Conservation (phyloP, 306 rosid genomes). For the Glycine latifolia region DNA sequence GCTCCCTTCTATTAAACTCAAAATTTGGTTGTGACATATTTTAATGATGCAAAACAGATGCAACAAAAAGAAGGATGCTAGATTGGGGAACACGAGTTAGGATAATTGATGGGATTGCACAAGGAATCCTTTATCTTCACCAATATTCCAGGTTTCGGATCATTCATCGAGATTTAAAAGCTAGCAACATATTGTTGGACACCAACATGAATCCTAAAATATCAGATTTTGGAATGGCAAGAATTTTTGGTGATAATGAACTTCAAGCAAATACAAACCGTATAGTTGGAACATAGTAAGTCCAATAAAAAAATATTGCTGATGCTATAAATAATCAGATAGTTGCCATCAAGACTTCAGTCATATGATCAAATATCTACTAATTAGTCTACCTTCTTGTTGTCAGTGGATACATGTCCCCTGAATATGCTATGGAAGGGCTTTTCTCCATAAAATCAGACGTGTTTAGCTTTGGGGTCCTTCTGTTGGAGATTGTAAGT, state of each 20-base stretch:
- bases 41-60: slow-evolving; percentile 27
- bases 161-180: slow-evolving; percentile 50
- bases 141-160: slow-evolving; percentile 44
- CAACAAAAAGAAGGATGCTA: slow-evolving; percentile 2
- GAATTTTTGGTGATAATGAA: slow-evolving; percentile 43
- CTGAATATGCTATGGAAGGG: slow-evolving; percentile 51
- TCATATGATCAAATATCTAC: neutral
- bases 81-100: slow-evolving; percentile 45
- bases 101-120: slow-evolving; percentile 48
- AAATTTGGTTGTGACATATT: neutral
- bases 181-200: slow-evolving; percentile 49
- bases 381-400: neutral
- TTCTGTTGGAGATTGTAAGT: slow-evolving; percentile 48
- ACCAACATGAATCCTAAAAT: slow-evolving; percentile 52
- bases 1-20: no score
- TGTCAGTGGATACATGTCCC: slow-evolving; percentile 46
- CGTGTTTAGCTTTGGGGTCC: slow-evolving; percentile 51
- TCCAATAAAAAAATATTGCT: neutral
- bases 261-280: slow-evolving; percentile 49
- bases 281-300: slow-evolving; percentile 57
- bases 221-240: slow-evolving; percentile 55
- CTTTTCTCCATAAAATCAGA: slow-evolving; percentile 44
- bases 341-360: neutral
- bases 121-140: slow-evolving; percentile 56
- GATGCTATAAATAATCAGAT: neutral